Base-by-base conservation (phyloP, 2,329 filamentous ascomycete species). In the Diaporthe aspalathi region DNA sequence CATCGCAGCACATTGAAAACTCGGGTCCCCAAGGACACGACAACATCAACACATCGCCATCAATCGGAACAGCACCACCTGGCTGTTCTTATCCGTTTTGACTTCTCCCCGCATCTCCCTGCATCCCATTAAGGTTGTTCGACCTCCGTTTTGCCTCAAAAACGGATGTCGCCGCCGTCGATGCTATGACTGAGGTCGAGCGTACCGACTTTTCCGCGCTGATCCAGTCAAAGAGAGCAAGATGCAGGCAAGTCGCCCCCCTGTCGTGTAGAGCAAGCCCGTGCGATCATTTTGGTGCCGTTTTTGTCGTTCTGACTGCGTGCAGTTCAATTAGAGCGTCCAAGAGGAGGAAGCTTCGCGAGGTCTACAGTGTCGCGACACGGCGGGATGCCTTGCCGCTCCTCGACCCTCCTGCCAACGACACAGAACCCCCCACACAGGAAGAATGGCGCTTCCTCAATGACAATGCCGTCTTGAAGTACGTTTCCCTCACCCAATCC, bases 331-430 rank as follows among this genome's bases (percentile, higher is more conserved):
- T 92, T 88, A 89, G 93, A 87, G 88, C 88, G 83, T 94, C 93
- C 87, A 92, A 93, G 83, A 96, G 97, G 89, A 91, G 94, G 83
- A 97, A 97, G 87, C 88, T 97, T 81, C 92, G 92, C 81, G 93
- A 96, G 85, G 89, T 97, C 78, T 97, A 93, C 86, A 88, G 89
- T 77, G 89, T 93, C 87, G 91, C 93, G 86, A 92, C 92, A 81
- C 90, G 91, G 82, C 83, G 87, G 79, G 86, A 90, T 82, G 84
- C 85, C 81, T 85, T 91, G 77, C 88, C 89, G 77, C 87, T 88
- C 79, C 83, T 86, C 81, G 84, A 85, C 80, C 85, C 89, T 79
- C 84, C 84, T 77, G 86, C 87, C 75, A 82, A 83, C 75, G 88
- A 90, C 85, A 86, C 86, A 84, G 85, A 84, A 71, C 83, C 86